Evolutionary conservation across 371 early-diverging fungal species (phyloP).

Genomic region (Rhizomucor pusillus): DNA sequence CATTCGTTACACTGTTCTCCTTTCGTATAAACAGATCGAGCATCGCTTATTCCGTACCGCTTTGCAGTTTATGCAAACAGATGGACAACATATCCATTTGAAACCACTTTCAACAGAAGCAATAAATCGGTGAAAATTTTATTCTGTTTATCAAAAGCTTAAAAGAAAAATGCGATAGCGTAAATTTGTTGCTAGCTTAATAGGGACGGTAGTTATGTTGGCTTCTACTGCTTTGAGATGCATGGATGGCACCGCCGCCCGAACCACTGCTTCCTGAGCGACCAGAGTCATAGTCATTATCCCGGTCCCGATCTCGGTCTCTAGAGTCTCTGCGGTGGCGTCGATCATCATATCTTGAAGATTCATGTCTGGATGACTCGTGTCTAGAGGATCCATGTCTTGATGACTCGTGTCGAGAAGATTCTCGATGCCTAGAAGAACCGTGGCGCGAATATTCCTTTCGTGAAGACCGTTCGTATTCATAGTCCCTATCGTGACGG

Average conservation of each 20-base stretch:
- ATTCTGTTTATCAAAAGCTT: too few relatives aligned
- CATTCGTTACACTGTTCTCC: too few relatives aligned
- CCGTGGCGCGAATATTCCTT: constrained; percentile 2
- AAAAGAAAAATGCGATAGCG: too few relatives aligned
- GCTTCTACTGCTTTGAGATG: not conserved
- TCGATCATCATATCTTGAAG: constrained; percentile 1
- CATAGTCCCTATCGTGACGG: constrained; percentile 8
- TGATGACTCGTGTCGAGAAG: not conserved
- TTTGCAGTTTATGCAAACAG: too few relatives aligned
- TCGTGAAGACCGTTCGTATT: not conserved
- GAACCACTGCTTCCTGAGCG: constrained; percentile 12
- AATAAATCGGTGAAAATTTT: too few relatives aligned
- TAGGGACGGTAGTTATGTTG: constrained; percentile 2
- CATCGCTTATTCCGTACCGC: too few relatives aligned
- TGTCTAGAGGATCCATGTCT: too few relatives aligned
- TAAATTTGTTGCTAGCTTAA: not conserved
- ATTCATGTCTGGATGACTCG: too few relatives aligned
- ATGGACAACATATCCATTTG: too few relatives aligned
- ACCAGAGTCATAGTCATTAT: constrained; percentile 3
- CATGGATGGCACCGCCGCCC: constrained; percentile 1
- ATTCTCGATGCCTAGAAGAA: not conserved
- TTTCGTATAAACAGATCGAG: too few relatives aligned
- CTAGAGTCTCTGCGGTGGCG: constrained; percentile 2
- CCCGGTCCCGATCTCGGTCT: not conserved
- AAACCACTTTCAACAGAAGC: too few relatives aligned